Evolutionary conservation across 2,329 filamentous ascomycete genomes (phyloP).

Genomic region (Gnomoniopsis sp.): DNA sequence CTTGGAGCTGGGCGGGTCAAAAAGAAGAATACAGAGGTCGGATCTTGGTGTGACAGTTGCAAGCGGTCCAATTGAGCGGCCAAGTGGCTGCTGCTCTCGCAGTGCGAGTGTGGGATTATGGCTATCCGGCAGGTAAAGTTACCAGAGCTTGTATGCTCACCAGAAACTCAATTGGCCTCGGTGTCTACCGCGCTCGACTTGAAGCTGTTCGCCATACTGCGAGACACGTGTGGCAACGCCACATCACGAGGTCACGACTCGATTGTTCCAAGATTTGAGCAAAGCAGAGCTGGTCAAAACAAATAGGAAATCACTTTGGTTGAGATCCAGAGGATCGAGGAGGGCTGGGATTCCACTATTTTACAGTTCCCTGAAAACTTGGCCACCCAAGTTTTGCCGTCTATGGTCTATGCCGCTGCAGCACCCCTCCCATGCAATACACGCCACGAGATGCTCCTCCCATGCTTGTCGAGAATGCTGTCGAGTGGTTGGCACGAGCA

Average conservation of each 20-base stretch:
- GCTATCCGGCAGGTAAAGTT: not conserved
- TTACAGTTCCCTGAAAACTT: slow-evolving; percentile 19
- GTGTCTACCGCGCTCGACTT: too few species aligned
- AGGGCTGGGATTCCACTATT: slow-evolving; percentile 20
- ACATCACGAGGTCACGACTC: not conserved
- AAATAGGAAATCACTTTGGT: slow-evolving; percentile 8
- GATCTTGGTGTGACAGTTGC: too few species aligned
- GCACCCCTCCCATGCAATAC: slow-evolving; percentile 18
- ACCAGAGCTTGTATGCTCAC: too few species aligned
- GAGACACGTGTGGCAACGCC: not conserved
- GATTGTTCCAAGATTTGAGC: not conserved
- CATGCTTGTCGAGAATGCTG: slow-evolving; percentile 17
- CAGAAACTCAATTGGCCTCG: too few species aligned
- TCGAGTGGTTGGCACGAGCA: slow-evolving; percentile 14
- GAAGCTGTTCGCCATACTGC: not conserved
- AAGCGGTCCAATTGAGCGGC: not conserved
- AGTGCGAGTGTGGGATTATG: too few species aligned
- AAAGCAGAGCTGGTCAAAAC: not conserved
- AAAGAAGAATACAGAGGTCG: too few species aligned
- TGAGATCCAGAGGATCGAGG: slow-evolving; percentile 18
- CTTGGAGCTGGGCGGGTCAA: too few species aligned
- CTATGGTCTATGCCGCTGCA: slow-evolving; percentile 20
- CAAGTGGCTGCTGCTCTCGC: not conserved
- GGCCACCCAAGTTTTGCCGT: slow-evolving; percentile 15
- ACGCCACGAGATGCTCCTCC: slow-evolving; percentile 16